Evolutionary conservation across 306 rosid genomes (phyloP), one percentile per base, ranked within the genome.

Genomic region (Quercus wislizeni): DNA sequence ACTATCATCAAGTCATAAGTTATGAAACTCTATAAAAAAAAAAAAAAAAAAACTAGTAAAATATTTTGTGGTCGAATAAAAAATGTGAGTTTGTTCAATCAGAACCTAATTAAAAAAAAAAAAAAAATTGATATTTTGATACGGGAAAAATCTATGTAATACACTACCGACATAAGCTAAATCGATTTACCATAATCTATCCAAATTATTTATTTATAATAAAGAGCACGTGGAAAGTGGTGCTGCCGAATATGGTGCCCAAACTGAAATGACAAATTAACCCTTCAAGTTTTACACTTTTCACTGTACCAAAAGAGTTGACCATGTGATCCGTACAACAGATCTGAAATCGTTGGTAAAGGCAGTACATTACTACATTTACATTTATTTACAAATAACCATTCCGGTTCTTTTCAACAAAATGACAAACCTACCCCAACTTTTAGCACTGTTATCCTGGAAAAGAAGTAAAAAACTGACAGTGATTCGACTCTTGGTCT

Each of bases 161-260:
- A 35, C 41, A 35, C 41, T 6, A 35, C 41, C 41, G 46, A 38
- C 46, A 41, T 8, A 41, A 8, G 46, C 11, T 41, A 41, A 41
- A 8, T 8, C 46, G 8, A 6, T 35, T 6, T 35, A 2, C 46
- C 46, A 41, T 8, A 41, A 41, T 0, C 12, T 41, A 41, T 8
- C 11, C 46, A 41, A 41, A 8, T 41, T 0, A 41, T 2, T 2
- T 41, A 41, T 41, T 41, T 41, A 41, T 41, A 41, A 49, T 49
- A 49, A 71, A 80, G 82, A 81, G 65, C 93, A 90, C 93, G 91
- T 86, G 93, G 85, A 80, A 55, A 56, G 82, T 65, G 74, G 67
- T 65, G 71, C 21, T 55, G 78, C 65, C 11, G 58, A 77, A 75
- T 61, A 43, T 43, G 25, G 17, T 30, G 27, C 9, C 6, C 17